phyloP scores from a whole-genome alignment of 164 flowering plant species.

The Stephania cephalantha region DNA sequence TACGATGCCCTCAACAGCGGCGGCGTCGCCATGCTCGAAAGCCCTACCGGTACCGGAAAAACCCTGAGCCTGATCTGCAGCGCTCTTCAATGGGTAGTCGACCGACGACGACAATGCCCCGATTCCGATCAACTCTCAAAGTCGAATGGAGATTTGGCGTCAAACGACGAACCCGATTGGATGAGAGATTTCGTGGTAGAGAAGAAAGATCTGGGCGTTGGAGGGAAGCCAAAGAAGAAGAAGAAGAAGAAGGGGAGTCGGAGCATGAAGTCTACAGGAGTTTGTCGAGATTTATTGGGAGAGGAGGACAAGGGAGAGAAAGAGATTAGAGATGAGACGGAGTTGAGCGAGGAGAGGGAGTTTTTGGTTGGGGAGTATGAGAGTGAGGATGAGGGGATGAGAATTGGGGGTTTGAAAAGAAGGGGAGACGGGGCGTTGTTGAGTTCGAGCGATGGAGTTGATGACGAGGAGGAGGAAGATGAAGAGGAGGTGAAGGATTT shows the following conservation, averaged over 20 bases:
- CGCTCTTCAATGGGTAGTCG: conserved; percentile 82
- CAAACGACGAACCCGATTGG: conserved; percentile 86
- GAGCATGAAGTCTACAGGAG: conserved; percentile 16
- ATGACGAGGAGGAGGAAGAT: conserved; percentile 22
- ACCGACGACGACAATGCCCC: conserved; percentile 29
- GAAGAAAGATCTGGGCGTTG: neutral
- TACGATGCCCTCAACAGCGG: conserved; percentile 60
- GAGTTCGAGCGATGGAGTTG: conserved; percentile 63
- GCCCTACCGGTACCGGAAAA: conserved; percentile 98
- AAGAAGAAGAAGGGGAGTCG: conserved; percentile 14
- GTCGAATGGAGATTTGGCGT: conserved; percentile 17
- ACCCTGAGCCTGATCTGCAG: conserved; percentile 94
- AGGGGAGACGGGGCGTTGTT: conserved; percentile 34
- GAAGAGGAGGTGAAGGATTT: conserved; percentile 41
- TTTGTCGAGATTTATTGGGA: conserved; percentile 16
- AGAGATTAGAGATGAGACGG: conserved; percentile 21
- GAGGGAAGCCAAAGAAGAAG: conserved; percentile 6
- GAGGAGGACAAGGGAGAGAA: conserved; percentile 16
- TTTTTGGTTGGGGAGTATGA: conserved; percentile 83
- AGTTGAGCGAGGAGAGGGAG: conserved; percentile 47
- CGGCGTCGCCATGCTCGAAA: conserved; percentile 93
- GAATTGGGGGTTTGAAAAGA: conserved; percentile 41
- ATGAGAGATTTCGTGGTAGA: conserved; percentile 50
- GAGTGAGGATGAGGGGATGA: conserved; percentile 59
- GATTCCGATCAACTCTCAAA: conserved; percentile 9